Base-by-base conservation (phyloP, 129 eudicot genomes). In the Tagetes erecta region DNA sequence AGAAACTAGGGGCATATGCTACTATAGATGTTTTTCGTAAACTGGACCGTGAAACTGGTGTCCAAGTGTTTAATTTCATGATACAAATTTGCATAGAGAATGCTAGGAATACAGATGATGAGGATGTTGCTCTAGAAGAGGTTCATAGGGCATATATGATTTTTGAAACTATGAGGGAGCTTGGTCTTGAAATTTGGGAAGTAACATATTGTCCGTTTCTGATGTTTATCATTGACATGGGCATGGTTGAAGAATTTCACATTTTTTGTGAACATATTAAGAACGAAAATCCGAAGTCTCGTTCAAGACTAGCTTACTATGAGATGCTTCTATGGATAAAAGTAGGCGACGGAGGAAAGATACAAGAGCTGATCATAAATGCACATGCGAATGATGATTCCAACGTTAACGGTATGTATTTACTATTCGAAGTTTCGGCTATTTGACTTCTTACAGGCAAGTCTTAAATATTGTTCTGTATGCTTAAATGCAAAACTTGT, bases 261-360 rank as follows among this genome's bases (percentile, higher is more conserved):
- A 83, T 84, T 60, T 88, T 85, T 56, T 67, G 76, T 75, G 78
- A 83, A 42, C 68, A 78, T 52, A 80, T 94, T 60, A 86, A 46
- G 81, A 86, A 88, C 44, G 92, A 86, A 34, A 86, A 86, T 83
- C 80, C 89, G 39, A 79, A 74, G 47, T 83, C 92, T 67, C 78
- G 70, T 78, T 68, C 86, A 64, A 85, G 87, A 71, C 73, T 95
- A 52, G 86, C 94, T 67, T 94, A 86, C 75, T 94, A 91, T 70
- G 97, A 94, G 82, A 94, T 94, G 99, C 83, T 86, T 76, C 82
- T 94, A 40, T 85, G 90, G 86, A 76, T 88, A 69, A 82, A 79
- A 52, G 78, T 87, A 39, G 76, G 86, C 0, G 58, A 91, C 64
- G 88, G 77, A 81, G 90, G 63, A 9, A 88, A 88, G 83, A 82